Conservation (phyloP, 257 asterid species). For the Scutellaria galericulata region DNA sequence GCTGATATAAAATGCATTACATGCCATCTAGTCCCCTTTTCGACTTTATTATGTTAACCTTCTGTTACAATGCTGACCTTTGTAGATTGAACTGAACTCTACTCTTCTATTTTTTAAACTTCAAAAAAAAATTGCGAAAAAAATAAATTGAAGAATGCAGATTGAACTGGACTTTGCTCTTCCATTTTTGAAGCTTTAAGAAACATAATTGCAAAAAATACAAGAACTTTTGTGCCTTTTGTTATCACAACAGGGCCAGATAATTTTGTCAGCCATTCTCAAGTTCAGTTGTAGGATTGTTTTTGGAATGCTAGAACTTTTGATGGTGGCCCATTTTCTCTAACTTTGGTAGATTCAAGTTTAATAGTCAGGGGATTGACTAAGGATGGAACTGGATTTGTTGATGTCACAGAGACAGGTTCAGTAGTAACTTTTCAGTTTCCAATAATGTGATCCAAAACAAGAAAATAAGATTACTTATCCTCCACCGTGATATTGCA, state of each 20-base stretch:
- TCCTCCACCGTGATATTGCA: conserved; percentile 8
- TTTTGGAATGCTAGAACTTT: background rate
- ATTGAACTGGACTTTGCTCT: conserved; percentile 10
- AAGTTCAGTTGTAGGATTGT: background rate
- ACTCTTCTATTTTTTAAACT: background rate
- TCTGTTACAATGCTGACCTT: background rate
- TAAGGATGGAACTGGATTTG: background rate
- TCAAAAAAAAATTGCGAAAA: background rate
- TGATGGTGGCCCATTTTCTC: background rate
- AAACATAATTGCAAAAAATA: background rate
- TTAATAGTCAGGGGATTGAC: background rate
- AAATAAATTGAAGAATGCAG: background rate
- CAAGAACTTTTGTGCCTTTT: background rate
- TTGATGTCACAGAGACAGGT: background rate
- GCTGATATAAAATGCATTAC: conserved; percentile 17
- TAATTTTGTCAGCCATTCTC: background rate
- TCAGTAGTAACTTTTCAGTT: background rate
- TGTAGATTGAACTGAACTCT: conserved; percentile 16
- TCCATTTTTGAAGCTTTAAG: background rate
- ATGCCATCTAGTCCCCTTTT: conserved; percentile 19
- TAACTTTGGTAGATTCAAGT: background rate
- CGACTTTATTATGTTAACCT: conserved; percentile 14
- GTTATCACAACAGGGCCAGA: background rate
- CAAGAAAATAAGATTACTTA: too few relatives aligned
- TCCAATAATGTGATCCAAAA: too few relatives aligned